Percentiles rank a stretch among this genome's conserved stretches.
Conservation (phyloP, 2,329 filamentous ascomycete genomes). For the Dryadomyces quercivorus region DNA sequence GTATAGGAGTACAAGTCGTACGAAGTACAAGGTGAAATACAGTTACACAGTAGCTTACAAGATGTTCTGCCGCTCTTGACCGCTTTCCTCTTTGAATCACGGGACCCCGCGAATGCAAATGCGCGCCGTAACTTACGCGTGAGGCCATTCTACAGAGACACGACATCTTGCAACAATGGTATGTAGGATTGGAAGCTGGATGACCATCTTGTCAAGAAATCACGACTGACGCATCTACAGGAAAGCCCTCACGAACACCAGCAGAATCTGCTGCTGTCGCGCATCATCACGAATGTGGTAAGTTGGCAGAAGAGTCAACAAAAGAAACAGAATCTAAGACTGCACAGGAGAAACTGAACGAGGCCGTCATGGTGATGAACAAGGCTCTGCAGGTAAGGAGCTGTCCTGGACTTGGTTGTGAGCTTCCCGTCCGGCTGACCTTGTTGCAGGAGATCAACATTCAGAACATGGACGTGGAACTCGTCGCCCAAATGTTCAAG, state of each 20-base stretch:
- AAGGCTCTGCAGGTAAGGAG: conserved; percentile 66
- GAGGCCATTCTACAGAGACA: neutral
- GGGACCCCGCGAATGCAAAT: neutral
- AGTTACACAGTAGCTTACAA: too few species aligned
- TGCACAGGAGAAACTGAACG: conserved; percentile 85
- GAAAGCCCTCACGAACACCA: conserved; percentile 97
- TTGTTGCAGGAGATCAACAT: conserved; percentile 77
- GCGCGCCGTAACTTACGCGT: neutral
- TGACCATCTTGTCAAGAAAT: neutral
- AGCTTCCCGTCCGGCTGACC: neutral
- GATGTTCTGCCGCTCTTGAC: neutral
- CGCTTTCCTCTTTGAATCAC: neutral
- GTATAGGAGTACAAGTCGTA: too few species aligned
- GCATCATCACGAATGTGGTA: conserved; percentile 97
- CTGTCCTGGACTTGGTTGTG: neutral
- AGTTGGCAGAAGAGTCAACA: conserved; percentile 18
- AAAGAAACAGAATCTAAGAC: neutral
- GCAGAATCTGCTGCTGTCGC: conserved; percentile 82
- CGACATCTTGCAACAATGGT: neutral
- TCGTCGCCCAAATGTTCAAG: conserved; percentile 99
- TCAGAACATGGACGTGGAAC: conserved; percentile 96
- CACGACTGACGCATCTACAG: conserved; percentile 25
- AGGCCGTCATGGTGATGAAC: conserved; percentile 85
- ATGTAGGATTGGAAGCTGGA: neutral
- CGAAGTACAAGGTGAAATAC: too few species aligned